A percentile compares a stretch with the other conserved stretches of the same genome.
phyloP scores from a whole-genome alignment of 2,329 filamentous ascomycete genomes.

The Penicillium sp. region DNA sequence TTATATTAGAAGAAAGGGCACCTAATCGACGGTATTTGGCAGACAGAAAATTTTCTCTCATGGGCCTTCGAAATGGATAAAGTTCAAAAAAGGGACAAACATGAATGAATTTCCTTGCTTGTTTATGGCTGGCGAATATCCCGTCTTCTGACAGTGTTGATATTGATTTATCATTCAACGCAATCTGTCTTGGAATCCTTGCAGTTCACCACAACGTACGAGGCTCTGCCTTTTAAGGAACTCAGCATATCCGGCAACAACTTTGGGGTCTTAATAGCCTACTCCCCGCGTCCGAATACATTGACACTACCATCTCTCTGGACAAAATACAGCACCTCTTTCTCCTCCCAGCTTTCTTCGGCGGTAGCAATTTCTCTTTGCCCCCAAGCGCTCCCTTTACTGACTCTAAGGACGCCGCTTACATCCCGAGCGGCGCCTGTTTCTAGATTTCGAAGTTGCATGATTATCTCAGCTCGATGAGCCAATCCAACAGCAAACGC shows the following conservation, averaged over 20 bases:
- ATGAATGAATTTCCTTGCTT: constrained; percentile 47
- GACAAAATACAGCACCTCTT: constrained; percentile 81
- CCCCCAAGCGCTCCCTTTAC: constrained; percentile 58
- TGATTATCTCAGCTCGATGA: constrained; percentile 74
- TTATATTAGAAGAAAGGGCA: constrained; percentile 33
- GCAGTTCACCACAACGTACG: constrained; percentile 13
- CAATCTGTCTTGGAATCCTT: constrained; percentile 37
- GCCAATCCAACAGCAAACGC: constrained; percentile 72
- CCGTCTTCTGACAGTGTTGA: constrained; percentile 42
- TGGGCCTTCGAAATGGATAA: constrained; percentile 35
- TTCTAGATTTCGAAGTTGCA: constrained; percentile 77
- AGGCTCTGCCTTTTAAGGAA: not conserved
- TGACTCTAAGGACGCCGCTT: constrained; percentile 82
- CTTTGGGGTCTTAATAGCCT: constrained; percentile 21
- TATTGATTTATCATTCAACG: constrained; percentile 38
- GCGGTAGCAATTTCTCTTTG: constrained; percentile 35
- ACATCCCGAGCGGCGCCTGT: constrained; percentile 90
- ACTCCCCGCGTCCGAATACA: constrained; percentile 83
- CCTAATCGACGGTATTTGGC: constrained; percentile 30
- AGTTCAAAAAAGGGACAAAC: constrained; percentile 39
- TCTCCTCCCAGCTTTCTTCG: constrained; percentile 52
- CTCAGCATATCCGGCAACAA: not conserved
- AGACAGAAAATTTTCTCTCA: constrained; percentile 34
- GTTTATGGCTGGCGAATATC: constrained; percentile 46
- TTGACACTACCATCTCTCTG: constrained; percentile 77